Percentiles rank a stretch among this genome's conserved stretches.
These are phyloP conservation scores for Debaryomycetaceae sp. DNA, from an alignment of 1,139 yeast species.

Conservation along the genomic window DNA sequence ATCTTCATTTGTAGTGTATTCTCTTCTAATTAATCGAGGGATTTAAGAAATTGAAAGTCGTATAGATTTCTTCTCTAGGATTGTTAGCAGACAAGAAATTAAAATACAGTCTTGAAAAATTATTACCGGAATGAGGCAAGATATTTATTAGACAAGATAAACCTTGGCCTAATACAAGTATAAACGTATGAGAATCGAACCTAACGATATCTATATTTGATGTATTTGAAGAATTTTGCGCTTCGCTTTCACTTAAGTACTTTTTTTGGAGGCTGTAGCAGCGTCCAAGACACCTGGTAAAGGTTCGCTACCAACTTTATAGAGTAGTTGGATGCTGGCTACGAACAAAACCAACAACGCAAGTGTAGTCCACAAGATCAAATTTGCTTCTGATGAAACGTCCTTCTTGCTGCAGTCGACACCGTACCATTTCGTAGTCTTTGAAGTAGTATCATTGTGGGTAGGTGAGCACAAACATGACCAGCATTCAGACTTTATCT, in stretches of 20 bases:
- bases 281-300: conserved; percentile 69
- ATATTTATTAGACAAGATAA: not conserved
- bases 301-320: conserved; percentile 53
- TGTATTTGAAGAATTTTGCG: not conserved
- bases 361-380: conserved; percentile 64
- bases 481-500: conserved; percentile 43
- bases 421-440: conserved; percentile 68
- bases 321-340: conserved; percentile 54
- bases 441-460: conserved; percentile 38
- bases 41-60: too few species aligned
- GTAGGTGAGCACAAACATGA: conserved; percentile 58
- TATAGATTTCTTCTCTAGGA: not conserved
- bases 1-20: conserved; percentile 13
- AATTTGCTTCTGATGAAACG: conserved; percentile 58
- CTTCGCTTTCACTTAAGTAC: conserved; percentile 1
- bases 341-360: conserved; percentile 43
- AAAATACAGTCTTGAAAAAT: too few species aligned
- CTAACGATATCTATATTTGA: not conserved
- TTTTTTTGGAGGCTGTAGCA: conserved; percentile 45
- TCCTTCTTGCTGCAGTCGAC: conserved; percentile 64
- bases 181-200: not conserved
- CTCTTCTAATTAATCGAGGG: too few species aligned
- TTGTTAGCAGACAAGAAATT: not conserved
- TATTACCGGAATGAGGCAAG: not conserved
- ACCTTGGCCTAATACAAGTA: not conserved